Percentiles rank a stretch among this genome's conserved stretches.
phyloP scores from a whole-genome alignment of 495 filamentous ascomycete species.

The Trichoderma parareesei region DNA sequence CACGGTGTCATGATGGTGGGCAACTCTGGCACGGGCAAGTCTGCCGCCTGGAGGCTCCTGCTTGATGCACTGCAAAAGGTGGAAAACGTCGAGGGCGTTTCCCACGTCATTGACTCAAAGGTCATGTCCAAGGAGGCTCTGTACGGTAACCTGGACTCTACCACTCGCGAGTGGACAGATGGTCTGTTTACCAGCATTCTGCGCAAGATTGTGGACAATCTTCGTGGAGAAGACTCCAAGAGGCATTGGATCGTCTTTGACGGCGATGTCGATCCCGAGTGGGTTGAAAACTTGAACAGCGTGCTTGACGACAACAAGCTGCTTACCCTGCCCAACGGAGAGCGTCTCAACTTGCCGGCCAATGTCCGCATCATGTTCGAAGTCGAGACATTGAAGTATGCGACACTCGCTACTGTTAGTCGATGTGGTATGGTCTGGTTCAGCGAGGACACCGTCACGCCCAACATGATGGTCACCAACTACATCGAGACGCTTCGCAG shows the following conservation, averaged over 20 bases:
- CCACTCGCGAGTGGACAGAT: slow-evolving; percentile 97
- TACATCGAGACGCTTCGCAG: slow-evolving; percentile 77
- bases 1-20: slow-evolving; percentile 99
- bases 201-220: slow-evolving; percentile 96
- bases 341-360: slow-evolving; percentile 83
- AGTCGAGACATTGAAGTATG: slow-evolving; percentile 97
- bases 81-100: slow-evolving; percentile 87
- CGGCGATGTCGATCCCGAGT: slow-evolving; percentile 96
- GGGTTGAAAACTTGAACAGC: slow-evolving; percentile 99
- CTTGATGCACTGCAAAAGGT: slow-evolving; percentile 85
- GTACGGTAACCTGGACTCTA: slow-evolving; percentile 91
- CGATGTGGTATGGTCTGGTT: slow-evolving; percentile 99
- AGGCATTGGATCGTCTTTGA: slow-evolving; percentile 99
- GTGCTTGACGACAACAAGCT: slow-evolving; percentile 98
- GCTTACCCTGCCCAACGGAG: slow-evolving; percentile 91
- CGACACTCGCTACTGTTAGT: slow-evolving; percentile 92
- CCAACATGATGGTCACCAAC: slow-evolving; percentile 84
- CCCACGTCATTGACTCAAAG: slow-evolving; percentile 96
- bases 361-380: slow-evolving; percentile 99
- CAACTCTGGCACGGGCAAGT: slow-evolving; percentile 90
- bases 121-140: slow-evolving; percentile 99
- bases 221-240: slow-evolving; percentile 92
- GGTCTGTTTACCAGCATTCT: slow-evolving; percentile 96
- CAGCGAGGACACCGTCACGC: slow-evolving; percentile 91
- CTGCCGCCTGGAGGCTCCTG: slow-evolving; percentile 88